phyloP scores from a whole-genome alignment of 2,329 filamentous ascomycete genomes.

The Colletotrichum gigasporum region DNA sequence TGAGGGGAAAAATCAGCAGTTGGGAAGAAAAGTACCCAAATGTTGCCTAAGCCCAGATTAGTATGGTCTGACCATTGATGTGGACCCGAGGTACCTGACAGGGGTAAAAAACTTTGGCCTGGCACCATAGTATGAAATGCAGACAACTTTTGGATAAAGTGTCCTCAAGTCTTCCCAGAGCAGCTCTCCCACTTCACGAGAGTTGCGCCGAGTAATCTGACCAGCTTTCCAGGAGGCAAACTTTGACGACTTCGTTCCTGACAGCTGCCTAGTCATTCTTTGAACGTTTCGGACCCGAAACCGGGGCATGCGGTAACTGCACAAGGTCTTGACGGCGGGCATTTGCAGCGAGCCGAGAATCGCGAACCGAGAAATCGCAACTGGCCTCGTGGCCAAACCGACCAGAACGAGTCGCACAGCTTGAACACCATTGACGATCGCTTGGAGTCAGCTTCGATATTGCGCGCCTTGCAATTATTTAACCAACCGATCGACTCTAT shows the following conservation, averaged over 20 bases:
- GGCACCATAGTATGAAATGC: slow-evolving; percentile 12
- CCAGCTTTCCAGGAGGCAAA: slow-evolving; percentile 16
- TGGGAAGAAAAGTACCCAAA: too few species aligned
- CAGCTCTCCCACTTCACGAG: slow-evolving; percentile 15
- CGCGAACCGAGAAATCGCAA: slow-evolving; percentile 1
- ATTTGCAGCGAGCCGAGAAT: slow-evolving; percentile 27
- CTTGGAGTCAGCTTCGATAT: neutral
- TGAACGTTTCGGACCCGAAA: neutral
- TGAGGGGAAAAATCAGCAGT: too few species aligned
- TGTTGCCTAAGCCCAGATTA: too few species aligned
- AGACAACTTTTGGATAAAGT: slow-evolving; percentile 34
- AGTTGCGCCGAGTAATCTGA: slow-evolving; percentile 23
- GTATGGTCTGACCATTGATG: too few species aligned
- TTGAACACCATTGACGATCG: neutral
- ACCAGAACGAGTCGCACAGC: neutral
- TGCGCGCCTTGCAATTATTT: neutral
- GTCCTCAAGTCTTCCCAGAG: slow-evolving; percentile 28
- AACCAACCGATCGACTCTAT: neutral
- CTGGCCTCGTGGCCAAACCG: neutral
- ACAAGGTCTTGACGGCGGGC: slow-evolving; percentile 16
- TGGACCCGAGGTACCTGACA: too few species aligned
- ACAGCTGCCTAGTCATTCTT: neutral
- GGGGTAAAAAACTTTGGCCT: too few species aligned
- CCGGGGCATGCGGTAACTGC: slow-evolving; percentile 25
- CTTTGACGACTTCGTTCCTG: neutral